phyloP scores from a whole-genome alignment of 1,284 basidiomycete genomes.

The Rhodotorula sp. region DNA sequence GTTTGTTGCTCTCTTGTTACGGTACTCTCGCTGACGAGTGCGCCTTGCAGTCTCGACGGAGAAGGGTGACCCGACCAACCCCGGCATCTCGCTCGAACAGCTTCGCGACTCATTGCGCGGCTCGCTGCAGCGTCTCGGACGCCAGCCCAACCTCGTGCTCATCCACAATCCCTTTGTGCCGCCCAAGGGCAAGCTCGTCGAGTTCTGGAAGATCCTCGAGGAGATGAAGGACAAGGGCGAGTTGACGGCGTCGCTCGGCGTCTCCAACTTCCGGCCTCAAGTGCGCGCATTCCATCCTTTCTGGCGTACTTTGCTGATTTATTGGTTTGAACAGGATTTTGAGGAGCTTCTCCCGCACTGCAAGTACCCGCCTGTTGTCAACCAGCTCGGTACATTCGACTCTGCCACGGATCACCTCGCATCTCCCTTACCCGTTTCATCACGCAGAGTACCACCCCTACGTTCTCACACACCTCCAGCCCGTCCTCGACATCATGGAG shows the following conservation, averaged over 20 bases:
- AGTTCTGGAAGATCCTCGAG: conserved; percentile 43
- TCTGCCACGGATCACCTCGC: background rate
- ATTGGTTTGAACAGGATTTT: conserved; percentile 22
- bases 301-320: background rate
- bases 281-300: background rate
- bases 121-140: conserved; percentile 19
- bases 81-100: conserved; percentile 23
- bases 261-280: conserved; percentile 43
- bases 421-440: background rate
- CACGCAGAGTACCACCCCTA: conserved; percentile 43
- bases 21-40: background rate
- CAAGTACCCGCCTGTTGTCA: conserved; percentile 43
- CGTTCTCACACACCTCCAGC: conserved; percentile 39
- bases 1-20: background rate
- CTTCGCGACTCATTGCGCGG: conserved; percentile 15
- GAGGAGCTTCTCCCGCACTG: conserved; percentile 33
- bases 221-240: conserved; percentile 42
- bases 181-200: conserved; percentile 36
- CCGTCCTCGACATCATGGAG: conserved; percentile 37
- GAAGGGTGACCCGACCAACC: conserved; percentile 23
- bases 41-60: conserved; percentile 21
- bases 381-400: conserved; percentile 29
- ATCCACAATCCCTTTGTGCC: conserved; percentile 42
- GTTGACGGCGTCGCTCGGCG: conserved; percentile 40
- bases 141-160: conserved; percentile 31